phyloP scores from a whole-genome alignment of 139 green algal species.

The Coccomyxa sp. region DNA sequence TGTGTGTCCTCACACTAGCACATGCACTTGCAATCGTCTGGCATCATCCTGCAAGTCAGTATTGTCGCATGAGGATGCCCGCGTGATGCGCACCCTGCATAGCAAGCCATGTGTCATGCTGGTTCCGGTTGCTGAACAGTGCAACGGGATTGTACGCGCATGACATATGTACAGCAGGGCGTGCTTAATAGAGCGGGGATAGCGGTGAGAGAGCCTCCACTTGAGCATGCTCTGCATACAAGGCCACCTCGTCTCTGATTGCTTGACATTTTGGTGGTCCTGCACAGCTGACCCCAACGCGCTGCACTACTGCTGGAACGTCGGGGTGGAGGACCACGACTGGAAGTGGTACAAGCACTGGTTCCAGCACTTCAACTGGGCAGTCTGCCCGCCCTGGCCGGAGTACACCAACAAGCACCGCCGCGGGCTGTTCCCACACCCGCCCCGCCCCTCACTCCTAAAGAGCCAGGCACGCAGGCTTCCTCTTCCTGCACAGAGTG shows the following conservation, averaged over 20 bases:
- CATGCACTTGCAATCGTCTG: not conserved
- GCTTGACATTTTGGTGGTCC: slow-evolving; percentile 42
- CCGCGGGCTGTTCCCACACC: slow-evolving; percentile 17
- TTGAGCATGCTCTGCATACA: too few relatives aligned
- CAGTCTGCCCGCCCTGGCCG: not conserved
- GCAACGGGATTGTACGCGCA: too few relatives aligned
- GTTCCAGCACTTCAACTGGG: not conserved
- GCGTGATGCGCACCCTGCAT: not conserved
- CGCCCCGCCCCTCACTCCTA: slow-evolving; percentile 10
- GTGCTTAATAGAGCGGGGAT: too few relatives aligned
- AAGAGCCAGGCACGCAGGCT: not conserved
- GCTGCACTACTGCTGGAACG: slow-evolving; percentile 15
- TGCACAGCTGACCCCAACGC: slow-evolving; percentile 13
- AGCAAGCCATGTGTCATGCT: not conserved
- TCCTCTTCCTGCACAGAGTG: not conserved
- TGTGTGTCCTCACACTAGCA: not conserved
- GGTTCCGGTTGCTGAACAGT: not conserved
- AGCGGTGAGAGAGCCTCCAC: too few relatives aligned
- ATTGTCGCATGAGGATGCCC: not conserved
- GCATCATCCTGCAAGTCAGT: too few relatives aligned
- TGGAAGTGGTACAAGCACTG: slow-evolving; percentile 20
- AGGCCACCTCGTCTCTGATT: too few relatives aligned
- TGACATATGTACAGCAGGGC: too few relatives aligned
- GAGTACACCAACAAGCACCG: not conserved
- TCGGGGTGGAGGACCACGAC: not conserved